Evolutionary conservation across 2,329 filamentous ascomycete genomes (phyloP).

Genomic region (Aspergillus hiratsukae): DNA sequence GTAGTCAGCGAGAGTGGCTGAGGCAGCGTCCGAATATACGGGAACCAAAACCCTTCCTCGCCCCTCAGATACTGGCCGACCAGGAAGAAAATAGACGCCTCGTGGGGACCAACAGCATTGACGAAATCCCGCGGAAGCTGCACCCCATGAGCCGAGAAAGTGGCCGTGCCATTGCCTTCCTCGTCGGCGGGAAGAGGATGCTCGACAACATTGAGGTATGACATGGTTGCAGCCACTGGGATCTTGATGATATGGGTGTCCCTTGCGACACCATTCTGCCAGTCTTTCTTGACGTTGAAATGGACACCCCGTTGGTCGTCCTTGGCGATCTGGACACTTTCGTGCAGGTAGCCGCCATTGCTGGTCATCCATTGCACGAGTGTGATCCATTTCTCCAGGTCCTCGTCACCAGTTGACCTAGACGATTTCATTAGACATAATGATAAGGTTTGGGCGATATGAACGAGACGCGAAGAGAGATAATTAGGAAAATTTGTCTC

Average conservation of each 20-base stretch:
- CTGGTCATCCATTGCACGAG: conserved; percentile 31
- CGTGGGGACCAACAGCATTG: conserved; percentile 50
- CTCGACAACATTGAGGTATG: conserved; percentile 34
- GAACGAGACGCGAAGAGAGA: background rate
- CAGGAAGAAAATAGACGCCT: conserved; percentile 64
- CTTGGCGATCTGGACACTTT: conserved; percentile 29
- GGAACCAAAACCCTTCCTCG: conserved; percentile 59
- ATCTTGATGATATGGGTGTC: conserved; percentile 34
- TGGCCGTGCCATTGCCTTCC: background rate
- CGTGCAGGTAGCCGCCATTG: conserved; percentile 30
- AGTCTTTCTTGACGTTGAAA: conserved; percentile 29
- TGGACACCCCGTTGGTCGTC: conserved; percentile 33
- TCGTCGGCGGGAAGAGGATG: conserved; percentile 7
- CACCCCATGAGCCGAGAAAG: conserved; percentile 30
- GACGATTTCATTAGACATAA: background rate
- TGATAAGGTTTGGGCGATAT: background rate
- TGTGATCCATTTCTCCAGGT: conserved; percentile 22
- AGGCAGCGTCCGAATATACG: conserved; percentile 64
- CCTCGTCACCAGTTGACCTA: conserved; percentile 2
- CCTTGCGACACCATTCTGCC: conserved; percentile 18
- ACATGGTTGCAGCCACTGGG: conserved; percentile 32
- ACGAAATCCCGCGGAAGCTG: conserved; percentile 51
- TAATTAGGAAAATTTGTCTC: background rate
- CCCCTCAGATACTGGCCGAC: conserved; percentile 62
- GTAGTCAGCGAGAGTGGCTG: conserved; percentile 58